phyloP scores from a whole-genome alignment of 345 rosid genomes.

The Camelina neglecta region DNA sequence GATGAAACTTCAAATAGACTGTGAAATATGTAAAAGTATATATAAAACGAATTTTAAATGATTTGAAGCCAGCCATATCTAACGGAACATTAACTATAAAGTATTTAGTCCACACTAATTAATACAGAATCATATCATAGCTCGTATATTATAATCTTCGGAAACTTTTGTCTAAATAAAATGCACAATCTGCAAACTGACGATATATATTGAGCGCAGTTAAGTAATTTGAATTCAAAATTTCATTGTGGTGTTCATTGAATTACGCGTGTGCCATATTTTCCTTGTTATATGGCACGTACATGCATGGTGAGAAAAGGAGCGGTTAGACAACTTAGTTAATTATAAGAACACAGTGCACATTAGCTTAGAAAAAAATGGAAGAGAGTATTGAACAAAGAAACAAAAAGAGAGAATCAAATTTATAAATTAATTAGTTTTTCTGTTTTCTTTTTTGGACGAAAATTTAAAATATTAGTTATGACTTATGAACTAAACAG shows the following conservation, averaged over 20 bases:
- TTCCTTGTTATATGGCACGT: constrained; percentile 7
- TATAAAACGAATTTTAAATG: too few species aligned
- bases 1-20: too few species aligned
- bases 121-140: too few species aligned
- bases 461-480: neutral
- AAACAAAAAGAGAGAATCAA: neutral
- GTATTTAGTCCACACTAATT: too few species aligned
- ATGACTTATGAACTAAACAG: too few species aligned
- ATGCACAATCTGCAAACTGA: neutral
- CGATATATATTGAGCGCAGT: neutral
- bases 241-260: neutral
- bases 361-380: neutral
- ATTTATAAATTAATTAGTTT: too few species aligned
- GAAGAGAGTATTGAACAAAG: too few species aligned
- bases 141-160: neutral
- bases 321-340: too few species aligned
- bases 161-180: neutral
- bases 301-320: neutral
- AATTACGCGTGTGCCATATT: neutral
- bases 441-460: too few species aligned
- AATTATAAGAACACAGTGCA: neutral
- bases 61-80: too few species aligned
- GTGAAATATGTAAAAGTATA: too few species aligned
- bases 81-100: too few species aligned
- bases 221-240: neutral